phyloP scores from a whole-genome alignment of 495 filamentous ascomycete genomes.

The Rhypophila decipiens region DNA sequence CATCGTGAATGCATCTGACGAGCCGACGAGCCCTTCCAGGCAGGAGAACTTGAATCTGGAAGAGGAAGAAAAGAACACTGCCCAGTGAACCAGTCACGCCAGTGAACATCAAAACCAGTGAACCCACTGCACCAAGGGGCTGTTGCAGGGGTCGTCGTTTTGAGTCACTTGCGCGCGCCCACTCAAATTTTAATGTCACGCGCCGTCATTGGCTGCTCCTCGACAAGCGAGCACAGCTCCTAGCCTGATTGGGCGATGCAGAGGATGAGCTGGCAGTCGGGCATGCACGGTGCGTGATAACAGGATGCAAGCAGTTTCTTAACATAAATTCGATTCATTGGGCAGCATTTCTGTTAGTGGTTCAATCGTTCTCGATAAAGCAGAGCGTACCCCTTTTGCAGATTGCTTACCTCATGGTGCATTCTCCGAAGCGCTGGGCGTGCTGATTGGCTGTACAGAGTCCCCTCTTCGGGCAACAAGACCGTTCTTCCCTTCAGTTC shows the following conservation, averaged over 20 bases:
- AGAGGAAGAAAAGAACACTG: neutral
- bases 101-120: too few species aligned
- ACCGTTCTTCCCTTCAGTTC: slow-evolving; percentile 12
- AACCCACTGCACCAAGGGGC: too few species aligned
- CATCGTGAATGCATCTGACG: neutral
- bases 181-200: slow-evolving; percentile 8
- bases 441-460: slow-evolving; percentile 16
- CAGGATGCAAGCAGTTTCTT: neutral
- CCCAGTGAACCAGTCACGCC: too few species aligned
- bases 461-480: slow-evolving; percentile 5
- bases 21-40: neutral
- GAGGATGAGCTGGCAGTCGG: slow-evolving; percentile 15
- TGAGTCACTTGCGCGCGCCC: slow-evolving; percentile 15
- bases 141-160: slow-evolving; percentile 14
- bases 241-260: slow-evolving; percentile 19
- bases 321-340: neutral
- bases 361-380: neutral
- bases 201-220: slow-evolving; percentile 15
- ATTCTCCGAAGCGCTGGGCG: neutral
- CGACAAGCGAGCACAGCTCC: slow-evolving; percentile 13
- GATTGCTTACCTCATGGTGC: slow-evolving; percentile 19
- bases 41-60: slow-evolving; percentile 1
- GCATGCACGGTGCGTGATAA: too few species aligned
- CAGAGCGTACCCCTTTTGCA: neutral
- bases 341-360: neutral